Percentiles rank a stretch among this genome's conserved stretches.
phyloP scores from a whole-genome alignment of 192 early-diverging fungal genomes.

The Coemansia biformis region DNA sequence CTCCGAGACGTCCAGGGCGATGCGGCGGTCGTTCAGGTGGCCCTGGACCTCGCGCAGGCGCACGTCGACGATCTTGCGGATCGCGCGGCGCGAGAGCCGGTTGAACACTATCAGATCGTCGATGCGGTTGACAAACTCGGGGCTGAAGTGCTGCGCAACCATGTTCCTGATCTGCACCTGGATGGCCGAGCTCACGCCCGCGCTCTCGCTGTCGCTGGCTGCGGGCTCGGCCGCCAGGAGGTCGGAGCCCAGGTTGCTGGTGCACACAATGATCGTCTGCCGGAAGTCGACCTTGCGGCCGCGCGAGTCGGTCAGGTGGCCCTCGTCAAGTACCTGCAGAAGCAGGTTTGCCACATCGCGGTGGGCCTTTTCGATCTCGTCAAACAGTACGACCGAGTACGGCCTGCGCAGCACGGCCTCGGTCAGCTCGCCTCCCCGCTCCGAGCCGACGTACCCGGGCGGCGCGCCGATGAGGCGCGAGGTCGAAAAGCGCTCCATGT shows the following conservation, averaged over 20 bases:
- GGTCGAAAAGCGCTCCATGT: conserved; percentile 67
- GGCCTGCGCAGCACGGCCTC: conserved; percentile 75
- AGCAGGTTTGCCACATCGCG: conserved; percentile 88
- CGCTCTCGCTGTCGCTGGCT: conserved; percentile 36
- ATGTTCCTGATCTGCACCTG: conserved; percentile 62
- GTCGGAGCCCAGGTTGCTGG: conserved; percentile 71
- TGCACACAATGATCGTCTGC: conserved; percentile 80
- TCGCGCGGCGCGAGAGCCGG: conserved; percentile 58
- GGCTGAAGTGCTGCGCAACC: conserved; percentile 69
- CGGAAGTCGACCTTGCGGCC: conserved; percentile 73
- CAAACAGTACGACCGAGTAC: conserved; percentile 70
- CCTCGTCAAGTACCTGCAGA: conserved; percentile 87
- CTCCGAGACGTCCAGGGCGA: conserved; percentile 53
- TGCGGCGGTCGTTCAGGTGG: conserved; percentile 55
- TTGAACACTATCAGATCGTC: conserved; percentile 81
- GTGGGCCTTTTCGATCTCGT: conserved; percentile 82
- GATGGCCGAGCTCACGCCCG: conserved; percentile 43
- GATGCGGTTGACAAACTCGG: conserved; percentile 76
- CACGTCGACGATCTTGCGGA: conserved; percentile 72
- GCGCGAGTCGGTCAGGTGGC: conserved; percentile 70
- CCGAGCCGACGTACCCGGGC: conserved; percentile 75
- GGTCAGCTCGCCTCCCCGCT: conserved; percentile 71
- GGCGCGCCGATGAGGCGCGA: conserved; percentile 73
- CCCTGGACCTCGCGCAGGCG: conserved; percentile 61
- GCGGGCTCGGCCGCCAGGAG: conserved; percentile 54